Percentiles rank a stretch among this genome's conserved stretches.
Evolutionary conservation across 2,329 filamentous ascomycete genomes (phyloP).

Genomic region (Aspergillus clavatus): DNA sequence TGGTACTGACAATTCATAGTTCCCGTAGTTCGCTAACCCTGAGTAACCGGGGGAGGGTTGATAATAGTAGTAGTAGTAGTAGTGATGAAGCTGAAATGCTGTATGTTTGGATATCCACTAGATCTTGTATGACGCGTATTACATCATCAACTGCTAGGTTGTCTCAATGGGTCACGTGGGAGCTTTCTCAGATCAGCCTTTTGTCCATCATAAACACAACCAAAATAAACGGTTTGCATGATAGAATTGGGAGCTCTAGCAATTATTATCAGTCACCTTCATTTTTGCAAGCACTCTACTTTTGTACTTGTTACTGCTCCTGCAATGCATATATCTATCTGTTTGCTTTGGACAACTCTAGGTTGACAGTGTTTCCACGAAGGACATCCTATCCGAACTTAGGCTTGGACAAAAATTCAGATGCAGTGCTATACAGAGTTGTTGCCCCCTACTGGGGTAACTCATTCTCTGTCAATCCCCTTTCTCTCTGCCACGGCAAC

Average conservation of each 20-base stretch:
- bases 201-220: too few species aligned
- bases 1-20: too few species aligned
- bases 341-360: slow-evolving; percentile 5
- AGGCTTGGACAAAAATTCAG: not conserved
- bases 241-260: too few species aligned
- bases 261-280: not conserved
- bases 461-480: slow-evolving; percentile 73
- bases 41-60: too few species aligned
- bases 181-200: not conserved
- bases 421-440: slow-evolving; percentile 99
- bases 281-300: not conserved
- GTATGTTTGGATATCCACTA: not conserved
- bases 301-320: not conserved
- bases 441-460: slow-evolving; percentile 88
- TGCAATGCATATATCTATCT: not conserved
- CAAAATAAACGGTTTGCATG: too few species aligned
- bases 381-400: not conserved
- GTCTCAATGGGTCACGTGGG: not conserved
- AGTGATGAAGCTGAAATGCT: not conserved
- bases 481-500: slow-evolving; percentile 70
- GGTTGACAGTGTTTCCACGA: not conserved
- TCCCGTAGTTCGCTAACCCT: too few species aligned
- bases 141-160: slow-evolving; percentile 15
- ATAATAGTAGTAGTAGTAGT: not conserved
- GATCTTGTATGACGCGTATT: slow-evolving; percentile 2